Evolutionary conservation across 2,329 filamentous ascomycete species (phyloP).

Genomic region (Pyrenophora tritici-repentis): DNA sequence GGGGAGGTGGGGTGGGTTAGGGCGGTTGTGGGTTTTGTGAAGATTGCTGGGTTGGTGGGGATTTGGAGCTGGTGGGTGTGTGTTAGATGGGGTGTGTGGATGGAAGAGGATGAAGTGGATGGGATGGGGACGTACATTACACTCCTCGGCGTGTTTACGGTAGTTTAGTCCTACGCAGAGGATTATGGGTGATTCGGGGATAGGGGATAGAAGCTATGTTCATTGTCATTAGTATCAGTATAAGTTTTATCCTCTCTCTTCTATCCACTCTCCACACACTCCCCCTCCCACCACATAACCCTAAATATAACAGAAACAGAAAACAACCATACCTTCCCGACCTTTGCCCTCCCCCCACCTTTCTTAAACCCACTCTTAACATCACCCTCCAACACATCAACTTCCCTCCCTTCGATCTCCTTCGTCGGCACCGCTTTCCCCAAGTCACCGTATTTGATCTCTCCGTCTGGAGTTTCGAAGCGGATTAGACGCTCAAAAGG

Average conservation of each 20-base stretch:
- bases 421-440: conserved; percentile 33
- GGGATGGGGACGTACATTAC: conserved; percentile 28
- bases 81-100: not conserved
- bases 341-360: conserved; percentile 30
- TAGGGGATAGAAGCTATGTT: conserved; percentile 33
- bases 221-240: not conserved
- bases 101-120: not conserved
- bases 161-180: conserved; percentile 46
- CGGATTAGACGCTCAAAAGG: conserved; percentile 43
- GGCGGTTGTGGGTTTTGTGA: conserved; percentile 44
- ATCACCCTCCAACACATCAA: conserved; percentile 38
- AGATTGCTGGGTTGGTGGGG: conserved; percentile 41
- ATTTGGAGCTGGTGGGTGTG: conserved; percentile 26
- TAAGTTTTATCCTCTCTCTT: not conserved
- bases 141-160: conserved; percentile 41
- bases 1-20: conserved; percentile 40
- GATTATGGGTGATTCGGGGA: conserved; percentile 37
- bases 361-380: conserved; percentile 38
- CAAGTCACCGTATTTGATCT: conserved; percentile 40
- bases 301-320: not conserved
- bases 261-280: not conserved
- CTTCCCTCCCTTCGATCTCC: conserved; percentile 39
- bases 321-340: conserved; percentile 24
- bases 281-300: too few relatives aligned
- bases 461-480: conserved; percentile 38